These are phyloP conservation scores for Lagerstroemia speciosa DNA, from an alignment of 345 rosid species.

Conservation along the genomic window DNA sequence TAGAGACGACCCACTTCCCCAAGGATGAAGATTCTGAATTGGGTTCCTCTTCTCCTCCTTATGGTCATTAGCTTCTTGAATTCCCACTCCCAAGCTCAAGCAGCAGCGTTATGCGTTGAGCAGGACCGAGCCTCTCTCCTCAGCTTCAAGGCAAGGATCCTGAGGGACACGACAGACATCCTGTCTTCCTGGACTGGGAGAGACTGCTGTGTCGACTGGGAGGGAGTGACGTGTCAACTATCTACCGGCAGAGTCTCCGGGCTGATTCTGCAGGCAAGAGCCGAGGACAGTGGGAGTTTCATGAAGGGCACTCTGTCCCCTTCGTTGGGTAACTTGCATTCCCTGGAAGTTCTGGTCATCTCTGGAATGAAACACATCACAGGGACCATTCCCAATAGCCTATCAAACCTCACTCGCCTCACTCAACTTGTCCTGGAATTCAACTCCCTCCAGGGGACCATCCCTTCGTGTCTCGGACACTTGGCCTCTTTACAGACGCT, in stretches of 20 bases:
- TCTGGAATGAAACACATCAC: constrained; percentile 66
- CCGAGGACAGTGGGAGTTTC: constrained; percentile 35
- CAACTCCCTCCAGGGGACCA: constrained; percentile 57
- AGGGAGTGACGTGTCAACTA: constrained; percentile 66
- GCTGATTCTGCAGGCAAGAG: constrained; percentile 42
- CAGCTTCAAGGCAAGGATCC: constrained; percentile 62
- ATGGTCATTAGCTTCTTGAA: constrained; percentile 20
- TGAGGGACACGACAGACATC: constrained; percentile 54
- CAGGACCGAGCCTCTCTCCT: constrained; percentile 70
- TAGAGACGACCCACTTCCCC: constrained; percentile 35
- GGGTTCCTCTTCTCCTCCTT: constrained; percentile 43
- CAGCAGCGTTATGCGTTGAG: constrained; percentile 36
- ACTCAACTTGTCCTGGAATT: constrained; percentile 56
- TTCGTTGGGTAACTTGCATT: constrained; percentile 46
- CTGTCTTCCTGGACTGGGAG: constrained; percentile 64
- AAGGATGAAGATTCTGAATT: constrained; percentile 53
- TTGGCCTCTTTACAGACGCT: constrained; percentile 42
- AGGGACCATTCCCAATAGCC: constrained; percentile 62
- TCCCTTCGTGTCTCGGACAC: constrained; percentile 53
- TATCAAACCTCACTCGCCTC: constrained; percentile 42
- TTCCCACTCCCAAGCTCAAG: constrained; percentile 16
- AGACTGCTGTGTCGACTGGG: constrained; percentile 85
- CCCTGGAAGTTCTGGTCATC: constrained; percentile 49
- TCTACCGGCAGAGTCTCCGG: constrained; percentile 59
- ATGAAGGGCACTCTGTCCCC: constrained; percentile 79